A percentile compares a stretch with the other conserved stretches of the same genome.
These are phyloP conservation scores for Oryza officinalis DNA, from an alignment of 176 grass and related monocot genomes.

Conservation along the genomic window DNA sequence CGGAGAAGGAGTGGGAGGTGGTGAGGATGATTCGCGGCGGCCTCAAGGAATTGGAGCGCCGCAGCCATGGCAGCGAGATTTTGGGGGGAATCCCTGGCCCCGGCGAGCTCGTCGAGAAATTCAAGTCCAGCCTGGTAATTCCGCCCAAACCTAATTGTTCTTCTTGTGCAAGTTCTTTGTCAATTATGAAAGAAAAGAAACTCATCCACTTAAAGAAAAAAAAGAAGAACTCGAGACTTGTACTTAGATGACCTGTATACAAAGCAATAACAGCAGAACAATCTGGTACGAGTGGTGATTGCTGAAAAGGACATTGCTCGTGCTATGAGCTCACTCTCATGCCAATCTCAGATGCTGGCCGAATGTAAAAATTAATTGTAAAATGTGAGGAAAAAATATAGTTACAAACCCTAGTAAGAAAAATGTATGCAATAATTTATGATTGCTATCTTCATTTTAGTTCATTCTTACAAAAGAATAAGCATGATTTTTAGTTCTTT, in stretches of 20 bases:
- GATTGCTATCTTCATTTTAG: not conserved
- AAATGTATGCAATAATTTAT: not conserved
- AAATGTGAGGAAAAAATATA: not conserved
- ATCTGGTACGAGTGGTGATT: not conserved
- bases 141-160: not conserved
- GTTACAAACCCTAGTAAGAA: not conserved
- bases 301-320: not conserved
- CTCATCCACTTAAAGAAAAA: too few species aligned
- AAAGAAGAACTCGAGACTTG: too few species aligned
- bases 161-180: not conserved
- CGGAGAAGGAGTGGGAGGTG: conserved; percentile 61
- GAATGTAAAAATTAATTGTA: not conserved
- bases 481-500: not conserved
- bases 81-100: conserved; percentile 50
- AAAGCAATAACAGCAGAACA: not conserved
- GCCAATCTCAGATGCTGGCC: not conserved
- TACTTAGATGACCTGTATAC: not conserved
- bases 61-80: conserved; percentile 59
- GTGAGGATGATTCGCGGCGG: conserved; percentile 61
- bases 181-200: not conserved
- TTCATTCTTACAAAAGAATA: not conserved
- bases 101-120: conserved; percentile 66
- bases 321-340: not conserved
- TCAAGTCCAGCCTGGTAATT: conserved; percentile 78
- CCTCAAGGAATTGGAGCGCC: conserved; percentile 62